Base-by-base conservation (phyloP, 148 eudicot species). In the Cornus suecica region DNA sequence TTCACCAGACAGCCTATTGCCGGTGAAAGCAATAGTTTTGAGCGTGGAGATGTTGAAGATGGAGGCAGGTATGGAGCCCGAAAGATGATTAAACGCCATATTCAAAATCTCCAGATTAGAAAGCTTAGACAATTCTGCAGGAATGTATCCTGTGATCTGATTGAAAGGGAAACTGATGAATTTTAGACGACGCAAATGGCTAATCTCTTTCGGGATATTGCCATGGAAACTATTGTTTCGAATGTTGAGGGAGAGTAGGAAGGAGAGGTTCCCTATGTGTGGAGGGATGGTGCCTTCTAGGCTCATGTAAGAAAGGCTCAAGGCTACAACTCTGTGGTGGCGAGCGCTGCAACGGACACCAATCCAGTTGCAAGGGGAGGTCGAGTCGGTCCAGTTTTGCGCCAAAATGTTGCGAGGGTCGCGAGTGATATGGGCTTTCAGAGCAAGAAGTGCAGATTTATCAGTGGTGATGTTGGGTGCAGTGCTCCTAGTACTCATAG, bases 1-100 rank as follows among this genome's bases (percentile, higher is more conserved):
- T 18, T 42, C 20, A 0, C 82, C 82, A 42, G 41, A 37, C 6
- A 79, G 32, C 14, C 34, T 24, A 67, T 79, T 79, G 10, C 16
- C 24, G 0, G 28, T 37, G 5, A 79, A 25, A 20, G 15, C 73
- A 16, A 79, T 15, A 26, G 0, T 0, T 52, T 67, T 45, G 31
- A 79, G 13, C 23, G 37, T 25, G 0, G 81, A 79, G 20, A 79
- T 65, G 67, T 78, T 78, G 61, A 65, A 78, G 5, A 78, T 8
- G 16, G 37, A 0, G n/a, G n/a, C n/a, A n/a, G n/a, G n/a, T n/a
- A n/a, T n/a, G n/a, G n/a, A n/a, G n/a, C n/a, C n/a, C n/a, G 3
- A 60, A 1, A 76, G 42, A 1, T 26, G 16, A 42, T 76, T 76
- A 24, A 18, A 23, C 7, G 34, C 29, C 27, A 69, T 16, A 4